Conservation (phyloP, 495 filamentous ascomycete species). For the Penicillium fimorum region DNA sequence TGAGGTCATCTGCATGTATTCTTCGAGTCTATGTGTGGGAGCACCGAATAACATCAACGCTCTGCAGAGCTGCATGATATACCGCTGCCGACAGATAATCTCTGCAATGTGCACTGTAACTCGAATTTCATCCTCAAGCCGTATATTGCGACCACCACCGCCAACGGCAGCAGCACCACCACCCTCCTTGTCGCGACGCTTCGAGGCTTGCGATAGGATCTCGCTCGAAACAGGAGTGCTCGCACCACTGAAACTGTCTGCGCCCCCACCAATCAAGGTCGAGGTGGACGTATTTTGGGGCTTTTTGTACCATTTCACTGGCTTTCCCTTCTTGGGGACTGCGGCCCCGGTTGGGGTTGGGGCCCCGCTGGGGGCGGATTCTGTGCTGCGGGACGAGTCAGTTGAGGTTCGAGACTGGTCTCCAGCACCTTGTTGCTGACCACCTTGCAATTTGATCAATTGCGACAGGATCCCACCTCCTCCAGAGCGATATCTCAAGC, state of each 20-base stretch:
- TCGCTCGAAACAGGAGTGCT: constrained; percentile 34
- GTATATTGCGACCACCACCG: constrained; percentile 13
- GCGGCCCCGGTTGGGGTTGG: constrained; percentile 9
- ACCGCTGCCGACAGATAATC: constrained; percentile 74
- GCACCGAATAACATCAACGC: constrained; percentile 80
- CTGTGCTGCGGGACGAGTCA: constrained; percentile 12
- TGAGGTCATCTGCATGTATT: constrained; percentile 86
- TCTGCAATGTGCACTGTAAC: constrained; percentile 85
- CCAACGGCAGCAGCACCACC: constrained; percentile 4
- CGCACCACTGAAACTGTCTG: constrained; percentile 25
- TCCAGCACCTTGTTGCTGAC: constrained; percentile 7
- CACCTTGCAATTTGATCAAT: constrained; percentile 26
- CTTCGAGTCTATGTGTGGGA: constrained; percentile 70
- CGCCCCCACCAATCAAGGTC: constrained; percentile 21
- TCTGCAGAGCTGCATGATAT: constrained; percentile 79
- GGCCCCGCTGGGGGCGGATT: constrained; percentile 2
- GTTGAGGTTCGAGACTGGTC: constrained; percentile 14
- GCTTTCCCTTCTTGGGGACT: constrained; percentile 24
- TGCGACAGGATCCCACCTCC: constrained; percentile 38
- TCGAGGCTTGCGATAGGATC: constrained; percentile 29
- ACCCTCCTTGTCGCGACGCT: constrained; percentile 26
- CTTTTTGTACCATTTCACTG: constrained; percentile 38
- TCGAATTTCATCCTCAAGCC: constrained; percentile 59
- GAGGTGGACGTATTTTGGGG: constrained; percentile 31
- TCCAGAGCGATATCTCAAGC: constrained; percentile 26